Evolutionary conservation across 1,139 yeast species (phyloP).

Genomic region (Candida neerlandica): DNA sequence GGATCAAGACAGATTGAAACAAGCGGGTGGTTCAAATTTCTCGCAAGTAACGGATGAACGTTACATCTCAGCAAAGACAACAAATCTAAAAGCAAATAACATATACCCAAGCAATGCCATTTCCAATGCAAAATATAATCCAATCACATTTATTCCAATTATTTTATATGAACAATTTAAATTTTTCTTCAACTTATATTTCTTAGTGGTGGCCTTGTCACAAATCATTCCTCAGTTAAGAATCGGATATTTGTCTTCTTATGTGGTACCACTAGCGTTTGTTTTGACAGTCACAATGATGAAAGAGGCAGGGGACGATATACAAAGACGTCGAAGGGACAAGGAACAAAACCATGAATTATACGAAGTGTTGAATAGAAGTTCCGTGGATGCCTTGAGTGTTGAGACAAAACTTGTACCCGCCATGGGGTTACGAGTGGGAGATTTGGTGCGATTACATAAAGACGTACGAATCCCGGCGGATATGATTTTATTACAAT

Average conservation of each 20-base stretch:
- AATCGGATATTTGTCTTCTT: slow-evolving; percentile 91
- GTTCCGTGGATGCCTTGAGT: slow-evolving; percentile 21
- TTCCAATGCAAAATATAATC: slow-evolving; percentile 93
- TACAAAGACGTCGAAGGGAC: slow-evolving; percentile 87
- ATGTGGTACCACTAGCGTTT: slow-evolving; percentile 91
- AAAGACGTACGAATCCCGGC: slow-evolving; percentile 92
- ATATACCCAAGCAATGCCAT: slow-evolving; percentile 75
- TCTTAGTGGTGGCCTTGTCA: slow-evolving; percentile 88
- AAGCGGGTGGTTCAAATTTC: slow-evolving; percentile 16
- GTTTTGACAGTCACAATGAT: slow-evolving; percentile 91
- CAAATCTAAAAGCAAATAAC: slow-evolving; percentile 20
- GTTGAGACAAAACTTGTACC: slow-evolving; percentile 45
- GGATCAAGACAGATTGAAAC: slow-evolving; percentile 26
- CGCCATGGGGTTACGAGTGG: slow-evolving; percentile 75
- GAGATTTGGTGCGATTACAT: slow-evolving; percentile 79
- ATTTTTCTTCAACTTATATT: slow-evolving; percentile 92
- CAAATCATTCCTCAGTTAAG: slow-evolving; percentile 90
- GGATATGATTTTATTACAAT: slow-evolving; percentile 80
- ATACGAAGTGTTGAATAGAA: slow-evolving; percentile 66
- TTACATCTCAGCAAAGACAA: slow-evolving; percentile 41
- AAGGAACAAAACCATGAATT: slow-evolving; percentile 82
- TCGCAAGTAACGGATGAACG: slow-evolving; percentile 25
- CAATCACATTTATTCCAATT: slow-evolving; percentile 83
- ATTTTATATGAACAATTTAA: slow-evolving; percentile 94
- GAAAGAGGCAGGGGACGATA: slow-evolving; percentile 94